These are phyloP conservation scores for Saccharomyces hybrid DNA, from an alignment of 1,139 yeast species.

Conservation along the genomic window DNA sequence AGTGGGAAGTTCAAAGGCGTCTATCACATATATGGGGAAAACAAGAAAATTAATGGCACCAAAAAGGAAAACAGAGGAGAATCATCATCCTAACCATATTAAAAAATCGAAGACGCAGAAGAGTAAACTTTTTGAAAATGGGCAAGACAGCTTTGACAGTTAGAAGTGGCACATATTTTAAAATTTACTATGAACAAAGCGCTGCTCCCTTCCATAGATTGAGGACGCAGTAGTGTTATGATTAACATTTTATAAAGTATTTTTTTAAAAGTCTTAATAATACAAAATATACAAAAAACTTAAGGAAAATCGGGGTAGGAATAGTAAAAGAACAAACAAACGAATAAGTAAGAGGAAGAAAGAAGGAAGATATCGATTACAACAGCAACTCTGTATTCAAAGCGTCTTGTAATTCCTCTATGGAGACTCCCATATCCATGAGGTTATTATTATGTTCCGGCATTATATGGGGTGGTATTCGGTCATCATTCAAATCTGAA, in stretches of 20 bases:
- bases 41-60: conserved; percentile 29
- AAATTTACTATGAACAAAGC: too few relatives aligned
- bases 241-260: not conserved
- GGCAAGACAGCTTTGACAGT: conserved; percentile 11
- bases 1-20: conserved; percentile 52
- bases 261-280: not conserved
- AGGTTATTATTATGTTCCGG: not conserved
- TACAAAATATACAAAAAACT: not conserved
- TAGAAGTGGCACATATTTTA: not conserved
- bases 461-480: not conserved
- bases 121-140: conserved; percentile 7
- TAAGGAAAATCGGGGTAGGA: not conserved
- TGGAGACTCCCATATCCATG: conserved; percentile 1
- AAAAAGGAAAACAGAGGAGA: conserved; percentile 9
- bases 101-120: not conserved
- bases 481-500: not conserved
- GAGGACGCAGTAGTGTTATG: not conserved
- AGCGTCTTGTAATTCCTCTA: conserved; percentile 39
- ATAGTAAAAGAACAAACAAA: not conserved
- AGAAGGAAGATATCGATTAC: not conserved
- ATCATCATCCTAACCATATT: not conserved
- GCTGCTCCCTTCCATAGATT: not conserved
- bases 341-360: not conserved
- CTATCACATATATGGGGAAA: conserved; percentile 48
- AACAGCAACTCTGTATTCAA: conserved; percentile 30